Conservation (phyloP, 768 basidiomycete genomes). For the Kwoniella heveanensis region DNA sequence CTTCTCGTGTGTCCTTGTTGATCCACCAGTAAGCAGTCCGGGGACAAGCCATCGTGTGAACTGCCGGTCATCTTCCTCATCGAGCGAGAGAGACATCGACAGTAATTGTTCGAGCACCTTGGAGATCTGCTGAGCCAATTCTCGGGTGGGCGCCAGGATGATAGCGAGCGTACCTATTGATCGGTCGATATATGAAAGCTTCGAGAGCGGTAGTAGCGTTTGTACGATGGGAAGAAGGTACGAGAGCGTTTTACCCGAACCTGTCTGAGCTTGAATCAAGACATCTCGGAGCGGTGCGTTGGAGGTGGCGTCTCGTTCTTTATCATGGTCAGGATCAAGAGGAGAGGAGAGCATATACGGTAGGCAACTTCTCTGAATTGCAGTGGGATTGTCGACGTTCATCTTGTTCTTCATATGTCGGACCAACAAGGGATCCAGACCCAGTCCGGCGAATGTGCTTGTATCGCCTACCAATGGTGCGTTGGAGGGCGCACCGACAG, state of each 20-base stretch:
- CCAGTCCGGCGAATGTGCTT: conserved; percentile 78
- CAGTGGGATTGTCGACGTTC: conserved; percentile 80
- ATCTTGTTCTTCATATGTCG: conserved; percentile 78
- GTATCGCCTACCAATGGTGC: conserved; percentile 57
- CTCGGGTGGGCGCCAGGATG: conserved; percentile 91
- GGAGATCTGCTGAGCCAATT: conserved; percentile 93
- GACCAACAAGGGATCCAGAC: conserved; percentile 77
- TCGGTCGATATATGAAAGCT: conserved; percentile 88
- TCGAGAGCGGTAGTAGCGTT: conserved; percentile 85
- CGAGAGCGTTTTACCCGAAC: conserved; percentile 92
- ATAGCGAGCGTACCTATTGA: conserved; percentile 92
- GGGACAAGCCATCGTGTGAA: conserved; percentile 86
- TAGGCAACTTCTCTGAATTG: conserved; percentile 77
- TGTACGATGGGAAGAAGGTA: conserved; percentile 94
- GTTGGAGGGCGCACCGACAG: conserved; percentile 47
- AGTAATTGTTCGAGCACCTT: conserved; percentile 87
- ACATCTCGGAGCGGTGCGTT: conserved; percentile 64
- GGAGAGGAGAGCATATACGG: conserved; percentile 63
- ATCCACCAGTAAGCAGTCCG: conserved; percentile 89
- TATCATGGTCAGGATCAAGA: conserved; percentile 40
- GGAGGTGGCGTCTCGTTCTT: conserved; percentile 56
- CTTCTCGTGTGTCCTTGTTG: conserved; percentile 92
- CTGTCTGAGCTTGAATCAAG: conserved; percentile 95
- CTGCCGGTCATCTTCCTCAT: conserved; percentile 52
- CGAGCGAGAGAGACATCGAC: conserved; percentile 64